Conservation (phyloP, 2,329 filamentous ascomycete genomes). For the Tolypocladium inflatum region DNA sequence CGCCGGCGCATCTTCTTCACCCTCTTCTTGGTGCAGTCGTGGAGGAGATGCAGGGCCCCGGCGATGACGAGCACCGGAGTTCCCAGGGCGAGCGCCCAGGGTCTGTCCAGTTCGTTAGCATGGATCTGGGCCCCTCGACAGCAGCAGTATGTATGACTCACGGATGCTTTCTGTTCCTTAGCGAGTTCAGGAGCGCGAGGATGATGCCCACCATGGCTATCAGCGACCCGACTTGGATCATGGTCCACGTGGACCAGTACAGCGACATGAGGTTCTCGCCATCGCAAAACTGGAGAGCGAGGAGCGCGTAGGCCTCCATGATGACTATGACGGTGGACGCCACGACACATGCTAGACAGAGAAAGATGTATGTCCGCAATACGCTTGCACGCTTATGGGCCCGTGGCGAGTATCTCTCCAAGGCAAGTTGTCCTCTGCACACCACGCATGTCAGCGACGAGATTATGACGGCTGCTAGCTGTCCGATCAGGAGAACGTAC, state of each 20-base stretch:
- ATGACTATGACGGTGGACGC: constrained; percentile 35
- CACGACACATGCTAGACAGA: constrained; percentile 33
- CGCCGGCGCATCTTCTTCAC: constrained; percentile 21
- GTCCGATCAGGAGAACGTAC: constrained; percentile 15
- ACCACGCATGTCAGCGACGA: not conserved
- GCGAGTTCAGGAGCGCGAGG: constrained; percentile 39
- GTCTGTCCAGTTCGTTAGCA: constrained; percentile 17
- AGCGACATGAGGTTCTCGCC: constrained; percentile 50
- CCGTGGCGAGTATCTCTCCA: constrained; percentile 23
- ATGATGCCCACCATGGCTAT: constrained; percentile 50
- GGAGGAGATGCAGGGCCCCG: constrained; percentile 39
- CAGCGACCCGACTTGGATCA: constrained; percentile 47
- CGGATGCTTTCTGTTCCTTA: constrained; percentile 41
- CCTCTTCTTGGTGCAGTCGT: constrained; percentile 26
- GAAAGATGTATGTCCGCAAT: constrained; percentile 30
- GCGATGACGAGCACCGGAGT: constrained; percentile 52
- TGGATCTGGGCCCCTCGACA: not conserved
- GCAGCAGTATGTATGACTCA: constrained; percentile 18
- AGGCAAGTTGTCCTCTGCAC: constrained; percentile 22
- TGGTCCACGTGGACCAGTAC: constrained; percentile 53
- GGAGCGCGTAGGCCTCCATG: constrained; percentile 43
- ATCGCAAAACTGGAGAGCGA: constrained; percentile 49
- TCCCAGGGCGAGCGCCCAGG: constrained; percentile 50
- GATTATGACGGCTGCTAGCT: not conserved
- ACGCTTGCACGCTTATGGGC: constrained; percentile 18